Conservation (phyloP, 371 early-diverging fungal genomes). For the Mortierella sp. region DNA sequence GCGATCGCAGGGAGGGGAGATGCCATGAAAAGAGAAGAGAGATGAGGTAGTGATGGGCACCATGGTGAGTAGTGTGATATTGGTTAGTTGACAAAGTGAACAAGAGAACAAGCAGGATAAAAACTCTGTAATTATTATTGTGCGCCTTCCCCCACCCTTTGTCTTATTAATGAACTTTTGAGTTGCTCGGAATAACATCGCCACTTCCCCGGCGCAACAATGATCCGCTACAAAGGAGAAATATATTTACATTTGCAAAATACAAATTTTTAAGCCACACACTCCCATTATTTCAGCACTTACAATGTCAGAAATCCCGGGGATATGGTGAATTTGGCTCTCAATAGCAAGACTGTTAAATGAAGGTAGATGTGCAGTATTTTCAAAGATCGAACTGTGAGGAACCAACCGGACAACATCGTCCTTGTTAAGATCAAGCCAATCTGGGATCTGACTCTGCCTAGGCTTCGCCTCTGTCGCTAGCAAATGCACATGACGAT, state of each 20-base stretch:
- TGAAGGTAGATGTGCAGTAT: conserved; percentile 35
- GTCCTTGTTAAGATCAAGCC: conserved; percentile 26
- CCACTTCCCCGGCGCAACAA: conserved; percentile 18
- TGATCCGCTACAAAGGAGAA: conserved; percentile 13
- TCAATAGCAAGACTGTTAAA: conserved; percentile 58
- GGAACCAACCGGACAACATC: conserved; percentile 18
- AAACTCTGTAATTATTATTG: not conserved
- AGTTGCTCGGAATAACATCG: not conserved
- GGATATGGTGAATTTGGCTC: conserved; percentile 37
- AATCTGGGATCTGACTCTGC: conserved; percentile 32
- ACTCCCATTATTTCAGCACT: conserved; percentile 1
- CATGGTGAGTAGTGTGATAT: no score
- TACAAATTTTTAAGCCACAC: not conserved
- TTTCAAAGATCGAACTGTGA: conserved; percentile 38
- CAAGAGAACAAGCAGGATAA: no score
- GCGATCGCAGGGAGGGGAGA: no score
- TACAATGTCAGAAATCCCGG: conserved; percentile 44
- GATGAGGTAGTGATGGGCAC: no score
- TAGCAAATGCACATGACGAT: conserved; percentile 39
- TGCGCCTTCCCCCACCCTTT: not conserved
- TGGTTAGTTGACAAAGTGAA: no score
- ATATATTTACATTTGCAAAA: not conserved
- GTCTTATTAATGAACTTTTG: not conserved
- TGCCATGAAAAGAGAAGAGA: not conserved
- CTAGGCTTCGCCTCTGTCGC: conserved; percentile 20